These are phyloP conservation scores for Candida xiaguanensis DNA, from an alignment of 805 yeast genomes.

Conservation along the genomic window DNA sequence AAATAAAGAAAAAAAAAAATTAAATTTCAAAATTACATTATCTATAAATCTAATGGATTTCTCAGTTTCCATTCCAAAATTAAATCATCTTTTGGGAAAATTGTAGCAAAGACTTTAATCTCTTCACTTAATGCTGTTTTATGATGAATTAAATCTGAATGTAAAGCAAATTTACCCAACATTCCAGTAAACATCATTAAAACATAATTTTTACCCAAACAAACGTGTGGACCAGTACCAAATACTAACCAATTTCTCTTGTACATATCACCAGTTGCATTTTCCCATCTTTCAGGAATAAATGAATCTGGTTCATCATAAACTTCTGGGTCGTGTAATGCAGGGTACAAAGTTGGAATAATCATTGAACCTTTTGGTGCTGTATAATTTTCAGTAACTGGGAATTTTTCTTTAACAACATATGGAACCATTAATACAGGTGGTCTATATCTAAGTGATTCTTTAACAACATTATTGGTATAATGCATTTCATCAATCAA, in stretches of 20 bases:
- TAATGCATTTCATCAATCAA: slow-evolving; percentile 83
- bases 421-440: slow-evolving; percentile 99
- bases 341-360: slow-evolving; percentile 92
- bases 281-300: slow-evolving; percentile 96
- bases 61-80: slow-evolving; percentile 68
- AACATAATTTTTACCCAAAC: slow-evolving; percentile 93
- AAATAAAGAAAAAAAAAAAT: background rate
- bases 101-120: slow-evolving; percentile 94
- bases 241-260: slow-evolving; percentile 94
- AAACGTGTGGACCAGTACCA: slow-evolving; percentile 95
- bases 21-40: background rate
- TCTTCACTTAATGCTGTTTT: slow-evolving; percentile 84
- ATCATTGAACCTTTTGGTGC: slow-evolving; percentile 98
- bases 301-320: slow-evolving; percentile 93
- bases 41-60: slow-evolving; percentile 40
- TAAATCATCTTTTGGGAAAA: slow-evolving; percentile 96
- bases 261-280: slow-evolving; percentile 68
- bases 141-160: slow-evolving; percentile 76
- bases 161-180: slow-evolving; percentile 86
- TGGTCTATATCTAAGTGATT: slow-evolving; percentile 90
- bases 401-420: slow-evolving; percentile 82
- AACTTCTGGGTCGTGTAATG: slow-evolving; percentile 95
- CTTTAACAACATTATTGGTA: slow-evolving; percentile 88
- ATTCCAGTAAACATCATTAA: slow-evolving; percentile 83
- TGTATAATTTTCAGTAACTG: slow-evolving; percentile 75